Base-by-base conservation (phyloP, 148 eudicot genomes). In the Silene uniflora region DNA sequence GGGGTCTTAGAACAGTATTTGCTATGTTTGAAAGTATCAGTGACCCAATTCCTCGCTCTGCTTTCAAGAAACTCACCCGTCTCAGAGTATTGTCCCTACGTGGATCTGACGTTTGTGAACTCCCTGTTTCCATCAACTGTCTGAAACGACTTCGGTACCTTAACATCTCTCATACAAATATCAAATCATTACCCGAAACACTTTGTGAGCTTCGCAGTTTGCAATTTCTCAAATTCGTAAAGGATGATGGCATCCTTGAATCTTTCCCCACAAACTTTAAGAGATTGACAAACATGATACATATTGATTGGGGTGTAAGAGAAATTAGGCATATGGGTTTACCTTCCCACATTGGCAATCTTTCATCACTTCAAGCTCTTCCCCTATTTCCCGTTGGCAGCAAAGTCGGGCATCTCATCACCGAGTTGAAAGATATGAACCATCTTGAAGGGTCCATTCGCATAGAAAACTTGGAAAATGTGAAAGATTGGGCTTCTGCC, bases 151-250 rank as follows among this genome's bases (percentile, higher is more conserved):
- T n/a, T n/a, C n/a, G n/a, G 18, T 73, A 55, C 65, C 25, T 78
- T 9, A 72, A 72, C 27, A 10, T 78, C 66, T 78, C 81, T 22
- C 3, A 2, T 11, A 72, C 72, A 25, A 25, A 18, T 24, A 39
- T 78, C 21, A 9, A 16, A n/a, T 39, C 25, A 8, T 65, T 78
- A 54, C 81, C 76, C 22, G 66, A 56, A n/a, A n/a, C n/a, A n/a
- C n/a, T n/a, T n/a, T n/a, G n/a, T n/a, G n/a, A n/a, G n/a, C n/a
- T n/a, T n/a, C n/a, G n/a, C n/a, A n/a, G n/a, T n/a, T n/a, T n/a
- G n/a, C n/a, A n/a, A n/a, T n/a, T n/a, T n/a, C n/a, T 75, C 64
- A 29, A 75, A 18, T 49, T 76, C 46, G 25, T 6, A 9, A 18
- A 75, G 1, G 6, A 32, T 6, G 11, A 14, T 1, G 25, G 22